Evolutionary conservation across 306 rosid genomes (phyloP), one percentile per base, ranked within the genome.

Genomic region (Ormosia semicastrata): DNA sequence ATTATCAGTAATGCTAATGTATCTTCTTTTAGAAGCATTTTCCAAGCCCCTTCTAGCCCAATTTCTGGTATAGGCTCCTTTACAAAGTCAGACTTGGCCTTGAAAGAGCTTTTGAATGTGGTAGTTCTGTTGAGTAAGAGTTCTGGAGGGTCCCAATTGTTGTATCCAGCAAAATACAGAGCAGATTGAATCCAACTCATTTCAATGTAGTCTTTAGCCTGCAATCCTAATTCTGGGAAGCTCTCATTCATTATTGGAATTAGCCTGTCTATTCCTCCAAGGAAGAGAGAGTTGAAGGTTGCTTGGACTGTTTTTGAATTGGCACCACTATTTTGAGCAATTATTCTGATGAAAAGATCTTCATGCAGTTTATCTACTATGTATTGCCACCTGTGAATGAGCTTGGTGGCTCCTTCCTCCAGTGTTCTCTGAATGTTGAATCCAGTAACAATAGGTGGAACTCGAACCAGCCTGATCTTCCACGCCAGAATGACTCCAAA

Each of bases 31-130:
- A 56, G 66, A 33, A 93, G 79, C 87, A 64, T 85, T 24, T 65
- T 54, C 93, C 95, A 92, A 33, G 82, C 52, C 58, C 88, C 90
- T 66, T 71, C 63, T 11, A 90, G 54, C 32, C 59, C 89, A 2
- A 2, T 1, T 76, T 89, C 78, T 50, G 91, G 86, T 65, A 87
- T 86, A 12, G 93, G 93, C 39, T 54, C 32, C 30, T 29, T 54
- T 4, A 89, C 92, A 63, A 68, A 90, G 47, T 92, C 94, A 13
- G 93, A 92, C 72, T 89, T 92, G 2, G 86, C 91, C 81, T 90
- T 90, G 87, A 89, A 90, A 37, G 84, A 58, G 71, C 78, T 85
- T 73, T 90, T 86, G 73, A 4, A 82, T 0, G 3, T 75, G 57
- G 86, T 81, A 14, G 9, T 74, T 58, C 88, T 76, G 29, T 90